Conservation (phyloP, 768 basidiomycete species). For the Pisolithus microcarpus region DNA sequence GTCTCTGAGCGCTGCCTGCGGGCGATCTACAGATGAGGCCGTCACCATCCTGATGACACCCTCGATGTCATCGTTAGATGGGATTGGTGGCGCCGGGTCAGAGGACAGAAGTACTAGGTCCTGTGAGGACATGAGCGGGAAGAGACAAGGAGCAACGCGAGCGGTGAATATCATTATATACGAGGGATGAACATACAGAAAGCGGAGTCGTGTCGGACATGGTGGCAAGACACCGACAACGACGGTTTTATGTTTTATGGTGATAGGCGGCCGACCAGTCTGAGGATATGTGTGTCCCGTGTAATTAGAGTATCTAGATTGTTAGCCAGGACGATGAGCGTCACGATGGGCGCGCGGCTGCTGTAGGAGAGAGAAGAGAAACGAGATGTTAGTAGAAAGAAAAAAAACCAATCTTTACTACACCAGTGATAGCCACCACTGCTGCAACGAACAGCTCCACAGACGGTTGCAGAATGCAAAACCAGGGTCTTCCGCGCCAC, state of each 20-base stretch:
- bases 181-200: slow-evolving; percentile 4
- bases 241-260: neutral
- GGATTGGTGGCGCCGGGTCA: slow-evolving; percentile 17
- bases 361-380: neutral
- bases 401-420: no score
- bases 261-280: neutral
- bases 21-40: slow-evolving; percentile 47
- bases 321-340: neutral
- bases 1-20: slow-evolving; percentile 51
- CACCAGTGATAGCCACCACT: no score
- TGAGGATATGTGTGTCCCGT: neutral
- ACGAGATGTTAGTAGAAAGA: neutral
- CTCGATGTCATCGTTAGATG: slow-evolving; percentile 82
- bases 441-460: neutral
- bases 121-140: neutral
- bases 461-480: neutral
- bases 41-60: slow-evolving; percentile 91
- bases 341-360: neutral
- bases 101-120: neutral
- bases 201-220: slow-evolving; percentile 5
- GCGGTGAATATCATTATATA: neutral
- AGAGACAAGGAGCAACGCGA: neutral
- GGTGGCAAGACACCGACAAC: neutral
- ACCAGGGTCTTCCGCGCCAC: neutral
- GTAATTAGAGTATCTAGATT: slow-evolving; percentile 1